Base-by-base conservation (phyloP, 202 grass and related monocot species). In the Zizania palustris region DNA sequence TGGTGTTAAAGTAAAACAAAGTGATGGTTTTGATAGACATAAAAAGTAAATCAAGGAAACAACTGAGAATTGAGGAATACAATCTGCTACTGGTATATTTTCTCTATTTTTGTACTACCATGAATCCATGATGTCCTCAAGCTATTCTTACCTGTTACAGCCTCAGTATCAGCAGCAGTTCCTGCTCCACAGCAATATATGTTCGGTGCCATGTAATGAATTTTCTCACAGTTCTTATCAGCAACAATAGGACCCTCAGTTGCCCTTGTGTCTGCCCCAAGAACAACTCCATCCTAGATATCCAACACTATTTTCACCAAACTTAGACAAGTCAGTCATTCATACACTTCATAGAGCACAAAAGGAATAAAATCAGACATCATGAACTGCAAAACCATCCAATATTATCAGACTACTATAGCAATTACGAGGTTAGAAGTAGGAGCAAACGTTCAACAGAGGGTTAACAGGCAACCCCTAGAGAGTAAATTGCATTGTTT, bases 161-260 rank as follows among this genome's bases (percentile, higher is more conserved):
- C 92, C 67, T 99, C 89, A 0, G 89, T 99, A 61, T 99, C 96
- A 58, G 96, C 89, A 87, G 92, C 89, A 85, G 96, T 95, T 80
- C 92, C 92, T 58, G 96, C 96, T 77, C 96, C 92, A 72, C 89
- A 99, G 53, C 89, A 99, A 73, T 96, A 96, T 63, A 96, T 99
- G 71, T 96, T 99, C 11, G 92, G 96, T 10, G 96, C 92, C 89
- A 99, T 99, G 36, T 87, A 99, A 65, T 99, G 96, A 18, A 99
- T 96, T 80, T 96, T 99, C 68, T 99, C 89, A 65, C 89, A 96
- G 82, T 99, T 96, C 84, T 99, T 99, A 63, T 99, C 96, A 39
- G 96, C 96, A 82, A 99, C 92, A 67, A 99, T 96, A 65, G 96
- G 96, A 50, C 96, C 96, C 82, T 99, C 96, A 28, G 96, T 96